These are phyloP conservation scores for Aeschynomene evenia DNA, from an alignment of 306 rosid genomes.

Conservation along the genomic window DNA sequence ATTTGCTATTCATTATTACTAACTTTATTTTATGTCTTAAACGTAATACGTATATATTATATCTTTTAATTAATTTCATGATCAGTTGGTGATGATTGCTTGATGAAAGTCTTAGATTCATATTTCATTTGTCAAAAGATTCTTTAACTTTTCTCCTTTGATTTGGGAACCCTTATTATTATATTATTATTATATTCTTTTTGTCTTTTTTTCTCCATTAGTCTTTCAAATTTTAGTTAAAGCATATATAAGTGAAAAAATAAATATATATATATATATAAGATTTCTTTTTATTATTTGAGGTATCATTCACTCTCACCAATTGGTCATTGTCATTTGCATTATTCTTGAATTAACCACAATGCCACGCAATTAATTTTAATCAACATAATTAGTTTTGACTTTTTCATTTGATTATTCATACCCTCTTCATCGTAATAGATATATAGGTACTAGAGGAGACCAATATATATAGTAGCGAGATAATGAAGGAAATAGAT, in stretches of 20 bases:
- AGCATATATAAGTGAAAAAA: too few relatives aligned
- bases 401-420: too few relatives aligned
- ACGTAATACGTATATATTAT: not conserved
- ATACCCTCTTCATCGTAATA: too few relatives aligned
- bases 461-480: too few relatives aligned
- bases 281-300: not conserved
- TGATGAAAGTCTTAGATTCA: not conserved
- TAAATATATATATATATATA: too few relatives aligned
- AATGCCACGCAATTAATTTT: not conserved
- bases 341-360: not conserved
- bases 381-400: too few relatives aligned
- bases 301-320: not conserved
- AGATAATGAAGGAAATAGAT: too few relatives aligned
- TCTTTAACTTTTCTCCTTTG: not conserved
- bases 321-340: not conserved
- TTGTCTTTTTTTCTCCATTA: not conserved
- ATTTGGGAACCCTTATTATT: not conserved
- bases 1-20: not conserved
- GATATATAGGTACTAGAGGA: too few relatives aligned
- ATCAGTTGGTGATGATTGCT: not conserved
- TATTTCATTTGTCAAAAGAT: not conserved
- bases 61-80: not conserved
- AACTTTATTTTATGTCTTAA: not conserved
- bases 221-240: too few relatives aligned
- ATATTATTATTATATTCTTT: not conserved